Evolutionary conservation across 2,329 filamentous ascomycete genomes (phyloP), one percentile per base, ranked within the genome.

Genomic region (Albifimbria verrucaria): DNA sequence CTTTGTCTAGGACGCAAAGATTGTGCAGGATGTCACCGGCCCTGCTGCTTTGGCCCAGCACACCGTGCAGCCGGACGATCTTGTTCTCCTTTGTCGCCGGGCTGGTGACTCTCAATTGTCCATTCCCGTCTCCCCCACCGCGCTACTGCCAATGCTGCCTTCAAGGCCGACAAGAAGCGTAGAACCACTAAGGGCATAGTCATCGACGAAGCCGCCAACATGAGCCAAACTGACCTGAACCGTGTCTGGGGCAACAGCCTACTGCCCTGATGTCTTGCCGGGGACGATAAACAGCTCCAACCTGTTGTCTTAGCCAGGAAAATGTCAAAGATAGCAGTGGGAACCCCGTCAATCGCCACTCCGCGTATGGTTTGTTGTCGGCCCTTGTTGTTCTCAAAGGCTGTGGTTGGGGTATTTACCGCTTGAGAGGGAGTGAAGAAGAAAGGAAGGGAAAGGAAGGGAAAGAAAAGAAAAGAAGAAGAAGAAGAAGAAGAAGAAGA

Each of bases 191-290:
- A 50, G n/a, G 61, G 48, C 11, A 51, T 65, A 18, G 55, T 53
- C 7, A 32, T 64, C 1, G 61, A 65, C 23, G 59, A 64, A 26
- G 63, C 61, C 4, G 61, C 41, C 15, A 65, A 57, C 48, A 53
- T 62, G 20, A 56, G 55, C 42, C 59, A 59, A 1, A 52, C 53
- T 3, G 63, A 67, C 17, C 51, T 59, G 1, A 56, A 53, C 28
- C 61, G 55, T 15, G 43, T 62, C 53, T 62, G 61, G 60, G 58
- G 59, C 15, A 65, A 65, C 9, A 56, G 51, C 1, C 26, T 58
- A 1, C 26, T 58, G 7, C 63, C 61, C 3, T 63, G 59, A 49
- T 20, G 62, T 15, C 28, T 63, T 1, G 53, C 47, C 7, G 62
- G 61, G 21, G 62, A 65, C 42, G 44, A 55, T 1, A 55, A 56